Evolutionary conservation across 306 rosid genomes (phyloP).

Genomic region (Oxytropis ochrocephala): DNA sequence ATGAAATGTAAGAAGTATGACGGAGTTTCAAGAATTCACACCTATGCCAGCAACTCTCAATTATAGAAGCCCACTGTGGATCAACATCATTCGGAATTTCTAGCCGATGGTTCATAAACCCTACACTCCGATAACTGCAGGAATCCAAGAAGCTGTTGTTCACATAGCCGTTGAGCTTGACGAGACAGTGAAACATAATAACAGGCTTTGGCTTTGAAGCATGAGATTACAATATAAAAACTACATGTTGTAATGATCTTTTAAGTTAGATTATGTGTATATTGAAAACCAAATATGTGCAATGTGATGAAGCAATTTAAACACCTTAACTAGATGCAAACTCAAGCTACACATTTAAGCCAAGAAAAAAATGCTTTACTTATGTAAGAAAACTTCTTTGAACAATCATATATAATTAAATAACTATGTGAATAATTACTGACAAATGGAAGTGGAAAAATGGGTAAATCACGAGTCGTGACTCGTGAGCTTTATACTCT

Average conservation of each 20-base stretch:
- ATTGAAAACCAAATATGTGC: neutral
- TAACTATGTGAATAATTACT: neutral
- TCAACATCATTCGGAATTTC: constrained; percentile 88
- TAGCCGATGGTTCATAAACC: constrained; percentile 92
- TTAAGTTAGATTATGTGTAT: neutral
- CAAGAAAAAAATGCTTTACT: neutral
- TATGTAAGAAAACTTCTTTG: neutral
- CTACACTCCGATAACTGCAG: constrained; percentile 92
- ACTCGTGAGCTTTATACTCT: neutral
- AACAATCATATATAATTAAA: neutral
- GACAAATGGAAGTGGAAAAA: neutral
- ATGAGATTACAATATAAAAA: neutral
- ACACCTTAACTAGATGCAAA: neutral
- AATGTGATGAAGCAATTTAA: neutral
- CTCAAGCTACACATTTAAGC: neutral
- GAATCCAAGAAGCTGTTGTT: constrained; percentile 31
- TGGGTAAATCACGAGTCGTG: neutral
- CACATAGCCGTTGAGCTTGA: neutral
- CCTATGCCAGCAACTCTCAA: constrained; percentile 97
- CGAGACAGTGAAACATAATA: neutral
- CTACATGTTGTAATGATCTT: neutral
- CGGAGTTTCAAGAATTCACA: constrained; percentile 15
- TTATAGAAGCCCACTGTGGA: constrained; percentile 77
- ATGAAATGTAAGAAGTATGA: neutral
- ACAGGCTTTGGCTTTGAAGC: neutral